Conservation (phyloP, 371 early-diverging fungal genomes). For the Mortierella sp. region DNA sequence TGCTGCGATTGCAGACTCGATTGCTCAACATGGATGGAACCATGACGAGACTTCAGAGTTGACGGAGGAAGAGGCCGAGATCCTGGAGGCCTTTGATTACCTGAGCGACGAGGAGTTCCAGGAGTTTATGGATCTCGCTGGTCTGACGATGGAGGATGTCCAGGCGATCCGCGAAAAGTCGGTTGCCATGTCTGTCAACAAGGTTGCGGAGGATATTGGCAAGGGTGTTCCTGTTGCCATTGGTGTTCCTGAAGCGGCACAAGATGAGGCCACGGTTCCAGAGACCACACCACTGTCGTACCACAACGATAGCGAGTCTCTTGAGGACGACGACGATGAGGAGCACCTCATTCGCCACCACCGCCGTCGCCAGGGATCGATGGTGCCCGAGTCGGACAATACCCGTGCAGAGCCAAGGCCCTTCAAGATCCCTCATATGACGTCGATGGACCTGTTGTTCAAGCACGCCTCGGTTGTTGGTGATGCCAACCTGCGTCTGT, state of each 20-base stretch:
- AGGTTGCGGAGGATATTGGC: conserved; percentile 21
- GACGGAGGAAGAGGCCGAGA: conserved; percentile 44
- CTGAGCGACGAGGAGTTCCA: conserved; percentile 44
- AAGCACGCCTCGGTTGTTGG: conserved; percentile 48
- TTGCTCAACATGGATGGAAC: conserved; percentile 26
- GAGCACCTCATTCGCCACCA: neutral
- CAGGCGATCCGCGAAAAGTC: conserved; percentile 39
- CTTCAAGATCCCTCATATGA: conserved; percentile 44
- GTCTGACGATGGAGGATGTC: conserved; percentile 35
- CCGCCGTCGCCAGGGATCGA: neutral
- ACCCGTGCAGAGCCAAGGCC: conserved; percentile 3
- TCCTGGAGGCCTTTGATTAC: conserved; percentile 54
- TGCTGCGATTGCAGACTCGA: conserved; percentile 36
- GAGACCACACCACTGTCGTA: neutral
- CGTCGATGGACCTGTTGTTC: conserved; percentile 51
- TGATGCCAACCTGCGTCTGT: conserved; percentile 53
- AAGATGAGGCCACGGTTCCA: neutral
- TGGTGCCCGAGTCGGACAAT: neutral
- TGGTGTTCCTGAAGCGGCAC: neutral
- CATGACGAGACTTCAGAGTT: conserved; percentile 13
- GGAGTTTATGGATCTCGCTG: conserved; percentile 52
- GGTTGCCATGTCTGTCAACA: conserved; percentile 37
- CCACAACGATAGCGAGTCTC: neutral
- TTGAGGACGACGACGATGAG: conserved; percentile 6
- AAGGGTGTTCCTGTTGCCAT: neutral